A percentile compares a stretch with the other conserved stretches of the same genome.
These are phyloP conservation scores for Fraxinus anomala DNA, from an alignment of 257 asterid genomes.

Conservation along the genomic window DNA sequence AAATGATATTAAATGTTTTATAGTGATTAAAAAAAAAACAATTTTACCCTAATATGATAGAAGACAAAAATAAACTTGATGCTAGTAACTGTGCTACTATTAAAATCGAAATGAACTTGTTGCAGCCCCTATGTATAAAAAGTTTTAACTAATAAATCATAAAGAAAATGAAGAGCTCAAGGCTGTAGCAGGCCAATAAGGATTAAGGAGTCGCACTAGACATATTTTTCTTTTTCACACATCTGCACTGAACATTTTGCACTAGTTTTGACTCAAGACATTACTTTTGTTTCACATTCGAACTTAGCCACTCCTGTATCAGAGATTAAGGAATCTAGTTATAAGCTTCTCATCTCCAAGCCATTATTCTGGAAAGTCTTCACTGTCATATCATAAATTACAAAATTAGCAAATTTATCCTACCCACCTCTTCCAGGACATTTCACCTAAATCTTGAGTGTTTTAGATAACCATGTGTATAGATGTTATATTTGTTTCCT, in stretches of 20 bases:
- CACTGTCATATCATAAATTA: constrained; percentile 14
- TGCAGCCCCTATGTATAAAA: too few relatives aligned
- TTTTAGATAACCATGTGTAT: background rate
- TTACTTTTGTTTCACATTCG: background rate
- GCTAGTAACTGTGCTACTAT: too few relatives aligned
- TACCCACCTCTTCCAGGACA: constrained; percentile 10
- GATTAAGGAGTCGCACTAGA: background rate
- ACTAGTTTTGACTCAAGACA: background rate
- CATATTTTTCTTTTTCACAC: background rate
- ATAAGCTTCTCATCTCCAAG: background rate
- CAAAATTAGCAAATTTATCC: background rate
- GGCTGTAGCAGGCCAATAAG: too few relatives aligned
- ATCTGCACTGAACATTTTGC: background rate
- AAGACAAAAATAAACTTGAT: too few relatives aligned
- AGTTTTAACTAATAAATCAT: too few relatives aligned
- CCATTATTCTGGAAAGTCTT: background rate
- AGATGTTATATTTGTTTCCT: background rate
- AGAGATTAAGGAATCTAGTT: background rate
- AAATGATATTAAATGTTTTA: too few relatives aligned
- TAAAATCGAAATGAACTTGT: too few relatives aligned
- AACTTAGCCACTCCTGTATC: background rate
- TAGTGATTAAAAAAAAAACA: too few relatives aligned
- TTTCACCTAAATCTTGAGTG: background rate
- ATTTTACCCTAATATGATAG: too few relatives aligned
- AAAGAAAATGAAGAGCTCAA: too few relatives aligned